These are phyloP conservation scores for Scedosporium dehoogii DNA, from an alignment of 2,329 filamentous ascomycete genomes.

Conservation along the genomic window DNA sequence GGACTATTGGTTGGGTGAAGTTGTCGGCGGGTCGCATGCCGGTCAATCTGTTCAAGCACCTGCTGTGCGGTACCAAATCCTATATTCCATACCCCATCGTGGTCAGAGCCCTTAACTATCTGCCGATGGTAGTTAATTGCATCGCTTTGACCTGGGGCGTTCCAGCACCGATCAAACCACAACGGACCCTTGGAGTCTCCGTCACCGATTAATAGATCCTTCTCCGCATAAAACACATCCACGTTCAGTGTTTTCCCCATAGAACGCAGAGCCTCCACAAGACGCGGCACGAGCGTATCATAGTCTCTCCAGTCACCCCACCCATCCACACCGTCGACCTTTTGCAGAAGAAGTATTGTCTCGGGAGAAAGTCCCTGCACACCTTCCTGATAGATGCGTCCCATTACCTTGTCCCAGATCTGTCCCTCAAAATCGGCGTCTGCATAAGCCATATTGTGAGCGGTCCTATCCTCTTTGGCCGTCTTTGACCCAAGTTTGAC, in stretches of 20 bases:
- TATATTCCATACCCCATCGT: not conserved
- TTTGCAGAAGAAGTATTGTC: conserved; percentile 18
- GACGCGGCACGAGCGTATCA: conserved; percentile 17
- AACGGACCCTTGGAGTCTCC: conserved; percentile 14
- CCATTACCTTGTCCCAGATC: conserved; percentile 9
- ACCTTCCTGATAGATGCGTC: conserved; percentile 15
- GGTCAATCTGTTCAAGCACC: not conserved
- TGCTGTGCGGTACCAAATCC: not conserved
- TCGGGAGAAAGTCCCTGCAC: conserved; percentile 18
- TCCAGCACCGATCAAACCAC: conserved; percentile 21
- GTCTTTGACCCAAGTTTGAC: not conserved
- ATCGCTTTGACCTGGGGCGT: conserved; percentile 5
- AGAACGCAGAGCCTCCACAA: conserved; percentile 13
- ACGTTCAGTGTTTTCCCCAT: conserved; percentile 13
- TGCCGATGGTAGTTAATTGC: conserved; percentile 12
- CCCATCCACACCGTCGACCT: conserved; percentile 9
- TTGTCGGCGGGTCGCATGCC: no score
- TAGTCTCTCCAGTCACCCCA: conserved; percentile 22
- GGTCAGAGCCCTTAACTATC: not conserved
- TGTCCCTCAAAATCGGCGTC: not conserved
- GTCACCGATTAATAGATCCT: conserved; percentile 19
- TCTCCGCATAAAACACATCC: conserved; percentile 18
- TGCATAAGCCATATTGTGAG: not conserved
- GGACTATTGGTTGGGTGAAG: no score
- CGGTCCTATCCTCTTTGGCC: not conserved